These are phyloP conservation scores for Graphilbum ipis-grandicollis DNA, from an alignment of 2,329 filamentous ascomycete species.

Conservation along the genomic window DNA sequence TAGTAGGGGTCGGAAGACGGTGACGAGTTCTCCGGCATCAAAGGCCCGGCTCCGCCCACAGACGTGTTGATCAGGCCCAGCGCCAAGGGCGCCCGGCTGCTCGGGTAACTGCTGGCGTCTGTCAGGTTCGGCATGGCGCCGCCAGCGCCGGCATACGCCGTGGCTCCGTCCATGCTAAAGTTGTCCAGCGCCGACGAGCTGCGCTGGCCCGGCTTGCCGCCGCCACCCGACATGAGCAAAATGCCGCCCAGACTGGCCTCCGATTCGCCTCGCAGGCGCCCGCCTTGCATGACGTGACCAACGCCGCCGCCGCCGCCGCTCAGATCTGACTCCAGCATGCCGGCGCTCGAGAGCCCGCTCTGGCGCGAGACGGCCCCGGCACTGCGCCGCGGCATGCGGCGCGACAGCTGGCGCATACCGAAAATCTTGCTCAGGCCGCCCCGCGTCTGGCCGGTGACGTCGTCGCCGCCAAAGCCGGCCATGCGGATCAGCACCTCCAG, in stretches of 20 bases:
- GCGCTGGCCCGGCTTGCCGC: conserved; percentile 24
- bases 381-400: conserved; percentile 46
- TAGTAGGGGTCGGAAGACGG: conserved; percentile 87
- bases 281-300: conserved; percentile 34
- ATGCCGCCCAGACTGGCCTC: conserved; percentile 39
- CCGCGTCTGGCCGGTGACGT: conserved; percentile 48
- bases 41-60: too few species aligned
- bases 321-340: conserved; percentile 55
- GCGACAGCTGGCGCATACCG: conserved; percentile 74
- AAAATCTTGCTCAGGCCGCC: conserved; percentile 84
- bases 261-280: conserved; percentile 42
- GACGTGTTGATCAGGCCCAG: neutral
- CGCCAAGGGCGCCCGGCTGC: conserved; percentile 19
- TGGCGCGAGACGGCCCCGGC: conserved; percentile 43
- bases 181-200: conserved; percentile 39
- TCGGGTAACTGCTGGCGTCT: too few species aligned
- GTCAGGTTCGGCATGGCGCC: too few species aligned
- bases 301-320: conserved; percentile 14
- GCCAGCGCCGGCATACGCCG: conserved; percentile 13
- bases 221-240: conserved; percentile 25
- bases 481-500: conserved; percentile 75
- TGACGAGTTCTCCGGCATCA: too few species aligned
- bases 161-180: conserved; percentile 25
- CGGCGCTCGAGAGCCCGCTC: conserved; percentile 68
- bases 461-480: conserved; percentile 66